Base-by-base conservation (phyloP, 345 rosid genomes). In the Triadica sebifera region DNA sequence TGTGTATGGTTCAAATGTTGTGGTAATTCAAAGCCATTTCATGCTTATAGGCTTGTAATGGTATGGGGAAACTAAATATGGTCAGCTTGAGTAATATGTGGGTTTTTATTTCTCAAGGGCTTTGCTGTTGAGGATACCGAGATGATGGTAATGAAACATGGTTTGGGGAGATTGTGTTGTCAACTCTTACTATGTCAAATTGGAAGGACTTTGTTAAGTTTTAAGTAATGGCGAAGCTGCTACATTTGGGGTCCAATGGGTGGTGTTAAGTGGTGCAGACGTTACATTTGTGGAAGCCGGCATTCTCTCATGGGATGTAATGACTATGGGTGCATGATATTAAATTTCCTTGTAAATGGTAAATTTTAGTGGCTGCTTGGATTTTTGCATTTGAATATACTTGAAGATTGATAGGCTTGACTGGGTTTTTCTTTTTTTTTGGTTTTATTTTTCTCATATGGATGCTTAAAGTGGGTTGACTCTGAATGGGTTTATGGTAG, bases 21-120 rank as follows among this genome's bases (percentile, higher is more conserved):
- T 56, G 65, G 74, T 25, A 38, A 57, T 69, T 41, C 22, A 45
- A 49, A 70, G 72, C 74, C 66, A 11, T 25, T 64, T 8, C 55
- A 29, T 56, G 75, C 57, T 67, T 74, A 37, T 68, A 67, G 78
- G 77, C 64, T 62, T 53, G 75, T 60, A 60, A 75, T 68, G 34
- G 12, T 69, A 29, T 52, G 69, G 73, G 58, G 47, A 72, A 56
- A 66, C 29, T 55, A 68, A 63, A 51, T 53, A 5, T 76, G 55
- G 57, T 68, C 67, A 56, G 73, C 70, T 78, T 72, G 24, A 55
- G 64, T 43, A 16, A 46, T 37, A 62, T 74, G n/a, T 12, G 69
- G 70, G 72, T 73, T 50, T 58, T 41, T 41, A 62, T 22, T 56
- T 29, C 74, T 39, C 5, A 9, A 58, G 72, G 76, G 55, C 43